Evolutionary conservation across 306 rosid species (phyloP), one percentile per base, ranked within the genome.

Genomic region (Lathyrus tuberosus): DNA sequence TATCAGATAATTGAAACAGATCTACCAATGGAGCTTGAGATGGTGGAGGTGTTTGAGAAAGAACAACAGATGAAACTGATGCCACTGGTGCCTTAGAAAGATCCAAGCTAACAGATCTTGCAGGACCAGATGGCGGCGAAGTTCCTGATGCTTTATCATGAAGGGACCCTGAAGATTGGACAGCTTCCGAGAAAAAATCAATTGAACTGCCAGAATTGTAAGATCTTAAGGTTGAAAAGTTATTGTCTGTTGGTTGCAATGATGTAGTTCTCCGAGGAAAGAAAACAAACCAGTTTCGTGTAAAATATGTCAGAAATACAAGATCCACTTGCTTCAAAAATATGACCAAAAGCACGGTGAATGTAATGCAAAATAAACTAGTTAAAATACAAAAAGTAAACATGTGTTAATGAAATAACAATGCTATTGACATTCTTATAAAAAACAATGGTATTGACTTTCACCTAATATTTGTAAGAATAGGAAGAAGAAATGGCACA

Each of bases 81-180:
- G 69, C 67, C 60, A 65, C 35, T 8, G 75, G 78, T 26, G 67
- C 65, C 54, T 79, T 70, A 53, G 85, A 80, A 48, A 81, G 73
- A 73, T 86, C 87, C 77, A 84, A 51, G 74, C 76, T 76, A 67
- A 57, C 80, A 46, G 84, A 69, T 73, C 76, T 80, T 76, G 86
- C 78, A 64, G 84, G 84, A 73, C 75, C 74, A 75, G 87, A 73
- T 52, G 80, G 68, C 30, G 30, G 79, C 17, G 65, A 77, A 62
- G 71, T 62, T 28, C 67, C 69, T 57, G 67, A 74, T 8, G 79
- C 63, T 76, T 70, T 80, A 24, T 75, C 81, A 42, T 61, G 81
- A 70, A 78, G 20, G 59, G 72, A 77, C 67, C 66, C 80, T 37
- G 85, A 68, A 49, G 73, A 65, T 64, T 82, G 87, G 46, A 83